Conservation (phyloP, 1,284 basidiomycete species). For the Xanthoconium separans region DNA sequence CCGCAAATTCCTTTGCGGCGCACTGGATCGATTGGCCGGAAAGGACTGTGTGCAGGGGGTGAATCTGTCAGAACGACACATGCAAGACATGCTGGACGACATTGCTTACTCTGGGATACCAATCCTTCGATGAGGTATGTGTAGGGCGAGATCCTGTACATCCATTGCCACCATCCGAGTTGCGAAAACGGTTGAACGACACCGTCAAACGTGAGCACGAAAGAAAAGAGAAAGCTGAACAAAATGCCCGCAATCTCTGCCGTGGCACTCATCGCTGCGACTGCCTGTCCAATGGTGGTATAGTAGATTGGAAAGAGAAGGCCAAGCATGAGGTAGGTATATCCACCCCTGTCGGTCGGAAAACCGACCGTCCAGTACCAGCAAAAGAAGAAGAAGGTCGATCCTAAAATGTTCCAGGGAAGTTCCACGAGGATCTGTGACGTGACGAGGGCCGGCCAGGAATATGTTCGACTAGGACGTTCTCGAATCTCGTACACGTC, state of each 20-base stretch:
- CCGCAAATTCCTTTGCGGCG: slow-evolving; percentile 58
- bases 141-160: slow-evolving; percentile 79
- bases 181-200: slow-evolving; percentile 61
- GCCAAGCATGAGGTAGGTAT: slow-evolving; percentile 50
- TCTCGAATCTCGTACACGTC: slow-evolving; percentile 73
- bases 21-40: slow-evolving; percentile 68
- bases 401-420: slow-evolving; percentile 65
- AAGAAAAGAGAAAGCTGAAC: slow-evolving; percentile 68
- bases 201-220: slow-evolving; percentile 67
- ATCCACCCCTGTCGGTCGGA: slow-evolving; percentile 48
- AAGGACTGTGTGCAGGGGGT: slow-evolving; percentile 12
- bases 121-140: slow-evolving; percentile 67
- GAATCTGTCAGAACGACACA: background rate
- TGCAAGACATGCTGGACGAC: too few relatives aligned
- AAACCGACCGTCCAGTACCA: slow-evolving; percentile 75
- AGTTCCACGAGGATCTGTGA: slow-evolving; percentile 63
- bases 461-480: slow-evolving; percentile 76
- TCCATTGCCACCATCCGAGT: slow-evolving; percentile 83
- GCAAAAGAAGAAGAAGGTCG: slow-evolving; percentile 59
- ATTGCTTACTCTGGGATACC: slow-evolving; percentile 44
- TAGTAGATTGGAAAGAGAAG: slow-evolving; percentile 54
- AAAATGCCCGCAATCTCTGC: slow-evolving; percentile 64
- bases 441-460: slow-evolving; percentile 73
- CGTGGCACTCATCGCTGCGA: slow-evolving; percentile 66
- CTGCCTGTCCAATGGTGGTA: slow-evolving; percentile 57